phyloP scores from a whole-genome alignment of 2,329 filamentous ascomycete genomes.

The Aureobasidium pullulans region DNA sequence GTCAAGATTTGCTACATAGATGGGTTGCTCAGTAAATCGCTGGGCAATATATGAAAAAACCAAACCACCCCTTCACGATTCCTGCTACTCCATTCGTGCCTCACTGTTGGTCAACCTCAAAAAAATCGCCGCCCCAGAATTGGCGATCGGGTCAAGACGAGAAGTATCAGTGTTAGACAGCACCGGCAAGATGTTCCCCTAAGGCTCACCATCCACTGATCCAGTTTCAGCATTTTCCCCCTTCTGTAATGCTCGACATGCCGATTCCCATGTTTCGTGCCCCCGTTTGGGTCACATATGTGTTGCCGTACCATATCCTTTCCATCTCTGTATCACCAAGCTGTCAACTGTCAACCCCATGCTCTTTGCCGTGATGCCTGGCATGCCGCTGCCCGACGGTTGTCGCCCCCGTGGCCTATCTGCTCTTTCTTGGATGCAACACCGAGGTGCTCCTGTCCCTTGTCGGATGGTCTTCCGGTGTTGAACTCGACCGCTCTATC shows the following conservation, averaged over 20 bases:
- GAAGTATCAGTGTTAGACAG: too few relatives aligned
- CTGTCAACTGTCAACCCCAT: constrained; percentile 6
- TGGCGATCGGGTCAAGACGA: too few relatives aligned
- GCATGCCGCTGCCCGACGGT: not conserved
- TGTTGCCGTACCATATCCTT: not conserved
- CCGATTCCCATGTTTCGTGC: not conserved
- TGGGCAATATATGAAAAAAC: too few relatives aligned
- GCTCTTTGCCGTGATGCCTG: not conserved
- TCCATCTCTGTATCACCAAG: not conserved
- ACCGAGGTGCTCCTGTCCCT: not conserved
- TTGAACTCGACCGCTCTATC: not conserved
- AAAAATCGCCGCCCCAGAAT: too few relatives aligned
- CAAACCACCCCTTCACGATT: too few relatives aligned
- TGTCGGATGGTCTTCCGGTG: not conserved
- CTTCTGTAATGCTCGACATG: not conserved
- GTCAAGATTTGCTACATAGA: too few relatives aligned
- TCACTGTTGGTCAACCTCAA: too few relatives aligned
- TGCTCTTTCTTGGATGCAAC: not conserved
- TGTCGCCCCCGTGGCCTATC: not conserved
- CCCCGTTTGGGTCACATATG: not conserved
- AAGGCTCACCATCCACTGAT: too few relatives aligned
- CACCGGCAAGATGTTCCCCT: too few relatives aligned
- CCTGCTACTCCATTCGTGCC: too few relatives aligned
- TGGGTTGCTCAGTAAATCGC: too few relatives aligned
- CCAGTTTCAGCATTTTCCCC: too few relatives aligned